Evolutionary conservation across 257 asterid species (phyloP).

Genomic region (Hygrophila difformis): DNA sequence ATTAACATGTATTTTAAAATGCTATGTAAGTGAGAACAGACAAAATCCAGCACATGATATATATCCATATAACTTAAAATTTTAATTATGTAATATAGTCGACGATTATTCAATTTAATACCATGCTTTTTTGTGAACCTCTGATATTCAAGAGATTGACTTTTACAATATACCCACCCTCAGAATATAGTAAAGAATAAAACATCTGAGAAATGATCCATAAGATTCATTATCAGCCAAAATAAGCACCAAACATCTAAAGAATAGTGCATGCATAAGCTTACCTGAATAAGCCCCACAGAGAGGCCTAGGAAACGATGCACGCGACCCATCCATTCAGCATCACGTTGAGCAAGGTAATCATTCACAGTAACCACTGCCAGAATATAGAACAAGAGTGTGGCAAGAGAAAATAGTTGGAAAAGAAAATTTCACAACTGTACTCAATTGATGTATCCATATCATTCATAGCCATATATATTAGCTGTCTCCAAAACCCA

Average conservation of each 20-base stretch:
- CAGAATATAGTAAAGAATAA: neutral
- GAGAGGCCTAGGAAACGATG: slow-evolving; percentile 96
- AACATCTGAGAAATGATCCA: slow-evolving; percentile 2
- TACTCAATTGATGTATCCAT: no score
- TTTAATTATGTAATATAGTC: neutral
- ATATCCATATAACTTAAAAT: slow-evolving; percentile 1
- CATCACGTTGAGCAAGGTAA: slow-evolving; percentile 97
- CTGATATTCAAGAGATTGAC: slow-evolving; percentile 1
- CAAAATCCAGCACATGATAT: neutral
- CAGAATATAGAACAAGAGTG: slow-evolving; percentile 19
- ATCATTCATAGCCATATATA: no score
- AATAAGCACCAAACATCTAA: slow-evolving; percentile 5
- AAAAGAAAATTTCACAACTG: no score
- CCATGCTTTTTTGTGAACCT: slow-evolving; percentile 5
- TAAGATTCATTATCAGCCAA: neutral
- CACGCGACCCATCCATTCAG: slow-evolving; percentile 99
- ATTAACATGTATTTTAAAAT: no score
- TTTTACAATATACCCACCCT: slow-evolving; percentile 1
- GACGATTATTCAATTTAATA: neutral
- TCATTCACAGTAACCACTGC: slow-evolving; percentile 96
- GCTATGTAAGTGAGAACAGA: no score
- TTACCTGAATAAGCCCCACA: slow-evolving; percentile 97
- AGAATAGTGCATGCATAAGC: slow-evolving; percentile 10
- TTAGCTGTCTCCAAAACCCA: slow-evolving; percentile 15
- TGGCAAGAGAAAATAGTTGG: no score